Percentiles rank a stretch among this genome's conserved stretches.
Conservation (phyloP, 495 filamentous ascomycete genomes). For the Neurospora intermedia region DNA sequence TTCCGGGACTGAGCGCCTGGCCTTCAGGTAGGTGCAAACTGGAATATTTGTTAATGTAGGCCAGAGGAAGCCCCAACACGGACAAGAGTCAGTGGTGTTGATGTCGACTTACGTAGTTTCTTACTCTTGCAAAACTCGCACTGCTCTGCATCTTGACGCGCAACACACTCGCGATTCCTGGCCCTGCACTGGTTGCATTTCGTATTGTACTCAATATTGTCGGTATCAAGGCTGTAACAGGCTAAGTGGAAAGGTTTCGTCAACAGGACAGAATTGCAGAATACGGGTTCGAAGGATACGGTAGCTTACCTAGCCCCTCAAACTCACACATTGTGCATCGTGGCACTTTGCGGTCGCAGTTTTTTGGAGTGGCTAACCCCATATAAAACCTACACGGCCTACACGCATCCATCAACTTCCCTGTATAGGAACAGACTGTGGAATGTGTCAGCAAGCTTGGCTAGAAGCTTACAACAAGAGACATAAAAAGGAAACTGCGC, state of each 20-base stretch:
- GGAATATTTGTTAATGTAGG: background rate
- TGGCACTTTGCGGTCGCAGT: background rate
- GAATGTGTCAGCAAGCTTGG: background rate
- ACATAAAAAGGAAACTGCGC: background rate
- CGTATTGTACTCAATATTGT: background rate
- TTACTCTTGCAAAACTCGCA: background rate
- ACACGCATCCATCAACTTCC: background rate
- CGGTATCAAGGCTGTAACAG: background rate
- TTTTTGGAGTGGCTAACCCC: background rate
- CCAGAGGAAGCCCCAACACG: background rate
- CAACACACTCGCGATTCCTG: background rate
- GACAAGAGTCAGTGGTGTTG: background rate
- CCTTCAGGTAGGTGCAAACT: background rate
- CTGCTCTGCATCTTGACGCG: background rate
- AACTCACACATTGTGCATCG: background rate
- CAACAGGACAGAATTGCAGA: background rate
- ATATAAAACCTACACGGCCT: background rate
- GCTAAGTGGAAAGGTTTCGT: background rate
- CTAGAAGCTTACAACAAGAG: background rate
- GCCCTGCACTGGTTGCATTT: background rate
- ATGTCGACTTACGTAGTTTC: background rate
- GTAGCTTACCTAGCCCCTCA: background rate
- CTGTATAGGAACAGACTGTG: background rate
- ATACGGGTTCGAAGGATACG: background rate
- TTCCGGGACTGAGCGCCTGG: background rate